Evolutionary conservation across 2,329 filamentous ascomycete genomes (phyloP).

Genomic region (Claviceps spartinae): DNA sequence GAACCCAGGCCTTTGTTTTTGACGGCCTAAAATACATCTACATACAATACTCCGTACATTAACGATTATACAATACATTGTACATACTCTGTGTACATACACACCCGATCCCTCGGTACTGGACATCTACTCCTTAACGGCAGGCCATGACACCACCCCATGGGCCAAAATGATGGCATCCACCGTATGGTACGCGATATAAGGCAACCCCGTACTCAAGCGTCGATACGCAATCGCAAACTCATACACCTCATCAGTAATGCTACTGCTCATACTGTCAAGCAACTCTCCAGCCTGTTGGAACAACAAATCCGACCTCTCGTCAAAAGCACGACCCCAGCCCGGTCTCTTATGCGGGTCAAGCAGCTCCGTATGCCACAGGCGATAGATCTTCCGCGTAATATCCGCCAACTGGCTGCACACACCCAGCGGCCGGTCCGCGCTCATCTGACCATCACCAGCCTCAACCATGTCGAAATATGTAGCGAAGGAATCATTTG

Average conservation of each 20-base stretch:
- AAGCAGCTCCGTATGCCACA: constrained; percentile 6
- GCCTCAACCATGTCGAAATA: constrained; percentile 5
- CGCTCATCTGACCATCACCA: background rate
- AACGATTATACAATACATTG: too few species aligned
- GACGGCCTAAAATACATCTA: too few species aligned
- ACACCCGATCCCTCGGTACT: too few species aligned
- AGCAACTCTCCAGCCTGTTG: constrained; percentile 4
- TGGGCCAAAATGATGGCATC: constrained; percentile 5
- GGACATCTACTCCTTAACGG: too few species aligned
- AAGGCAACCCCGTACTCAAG: constrained; percentile 5
- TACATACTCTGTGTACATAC: too few species aligned
- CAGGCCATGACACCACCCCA: background rate
- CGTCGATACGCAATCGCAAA: constrained; percentile 7
- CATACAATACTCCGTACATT: too few species aligned
- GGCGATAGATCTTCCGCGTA: background rate
- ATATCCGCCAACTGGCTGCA: background rate
- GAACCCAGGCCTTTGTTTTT: too few species aligned
- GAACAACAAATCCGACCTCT: constrained; percentile 1
- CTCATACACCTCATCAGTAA: constrained; percentile 5
- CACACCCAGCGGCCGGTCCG: constrained; percentile 3
- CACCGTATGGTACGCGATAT: constrained; percentile 5
- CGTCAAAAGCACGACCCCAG: constrained; percentile 6
- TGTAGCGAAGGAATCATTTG: background rate
- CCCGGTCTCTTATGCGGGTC: constrained; percentile 2
- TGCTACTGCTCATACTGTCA: background rate